These are phyloP conservation scores for Barnettozyma wickerhamii DNA, from an alignment of 805 yeast species.

Conservation along the genomic window DNA sequence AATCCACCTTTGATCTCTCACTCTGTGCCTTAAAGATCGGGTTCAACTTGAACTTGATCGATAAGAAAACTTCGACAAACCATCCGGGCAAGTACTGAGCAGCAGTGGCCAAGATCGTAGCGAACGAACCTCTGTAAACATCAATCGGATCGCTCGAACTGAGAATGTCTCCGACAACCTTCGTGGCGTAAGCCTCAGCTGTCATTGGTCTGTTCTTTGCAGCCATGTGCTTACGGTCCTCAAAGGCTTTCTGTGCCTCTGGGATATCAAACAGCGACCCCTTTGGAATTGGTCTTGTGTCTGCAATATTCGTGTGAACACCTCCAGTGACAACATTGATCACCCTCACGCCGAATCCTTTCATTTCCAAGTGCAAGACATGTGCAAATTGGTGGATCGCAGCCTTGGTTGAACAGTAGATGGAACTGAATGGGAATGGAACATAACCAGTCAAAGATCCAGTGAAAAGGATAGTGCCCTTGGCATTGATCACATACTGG, in stretches of 20 bases:
- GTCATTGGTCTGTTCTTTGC: constrained; percentile 53
- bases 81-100: constrained; percentile 41
- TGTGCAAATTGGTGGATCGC: constrained; percentile 72
- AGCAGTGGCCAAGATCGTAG: constrained; percentile 33
- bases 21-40: constrained; percentile 30
- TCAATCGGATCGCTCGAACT: constrained; percentile 38
- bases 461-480: constrained; percentile 69
- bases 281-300: constrained; percentile 54
- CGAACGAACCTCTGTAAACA: constrained; percentile 51
- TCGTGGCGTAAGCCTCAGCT: constrained; percentile 52
- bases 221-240: constrained; percentile 54
- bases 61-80: constrained; percentile 37
- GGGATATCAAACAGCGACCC: constrained; percentile 48
- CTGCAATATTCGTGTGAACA: constrained; percentile 67
- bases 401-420: constrained; percentile 67
- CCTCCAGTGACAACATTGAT: constrained; percentile 73
- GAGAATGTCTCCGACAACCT: constrained; percentile 49
- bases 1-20: constrained; percentile 14
- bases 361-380: constrained; percentile 58
- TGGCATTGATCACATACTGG: constrained; percentile 52
- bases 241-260: constrained; percentile 47
- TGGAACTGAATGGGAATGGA: constrained; percentile 67
- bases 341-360: constrained; percentile 68
- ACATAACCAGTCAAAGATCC: constrained; percentile 65
- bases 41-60: constrained; percentile 36